These are phyloP conservation scores for Candida albicans DNA, from an alignment of 1,139 yeast species.

Conservation along the genomic window DNA sequence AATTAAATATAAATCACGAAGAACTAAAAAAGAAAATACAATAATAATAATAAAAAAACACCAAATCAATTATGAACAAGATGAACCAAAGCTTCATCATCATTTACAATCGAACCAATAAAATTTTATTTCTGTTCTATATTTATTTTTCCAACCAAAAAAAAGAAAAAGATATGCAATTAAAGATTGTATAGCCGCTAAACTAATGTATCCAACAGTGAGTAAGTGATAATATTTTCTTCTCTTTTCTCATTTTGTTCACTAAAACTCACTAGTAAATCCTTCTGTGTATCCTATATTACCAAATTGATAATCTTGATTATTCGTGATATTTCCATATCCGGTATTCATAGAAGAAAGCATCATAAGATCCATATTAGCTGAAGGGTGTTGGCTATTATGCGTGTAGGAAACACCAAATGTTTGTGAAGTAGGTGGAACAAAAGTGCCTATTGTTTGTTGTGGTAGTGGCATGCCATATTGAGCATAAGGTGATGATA, in stretches of 20 bases:
- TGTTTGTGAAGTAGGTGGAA: background rate
- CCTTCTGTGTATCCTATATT: conserved; percentile 15
- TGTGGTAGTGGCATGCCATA: conserved; percentile 5
- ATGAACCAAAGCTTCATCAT: too few relatives aligned
- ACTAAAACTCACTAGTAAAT: conserved; percentile 7
- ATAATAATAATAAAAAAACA: too few relatives aligned
- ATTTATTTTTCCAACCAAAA: background rate
- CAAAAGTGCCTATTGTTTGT: conserved; percentile 2
- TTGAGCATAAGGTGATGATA: conserved; percentile 5
- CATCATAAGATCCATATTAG: conserved; percentile 21
- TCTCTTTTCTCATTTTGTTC: background rate
- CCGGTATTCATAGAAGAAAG: conserved; percentile 6
- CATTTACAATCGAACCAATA: too few relatives aligned
- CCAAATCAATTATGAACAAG: too few relatives aligned
- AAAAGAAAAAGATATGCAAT: background rate
- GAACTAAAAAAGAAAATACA: too few relatives aligned
- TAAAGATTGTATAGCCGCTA: too few relatives aligned
- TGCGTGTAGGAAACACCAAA: conserved; percentile 6
- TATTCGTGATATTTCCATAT: background rate
- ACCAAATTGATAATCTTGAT: conserved; percentile 15
- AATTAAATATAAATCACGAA: too few relatives aligned
- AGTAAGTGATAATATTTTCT: background rate
- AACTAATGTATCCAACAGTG: too few relatives aligned
- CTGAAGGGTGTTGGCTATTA: conserved; percentile 14
- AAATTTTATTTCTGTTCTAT: too few relatives aligned